Conservation (phyloP, 371 early-diverging fungal species). For the Rhizopus sp. region DNA sequence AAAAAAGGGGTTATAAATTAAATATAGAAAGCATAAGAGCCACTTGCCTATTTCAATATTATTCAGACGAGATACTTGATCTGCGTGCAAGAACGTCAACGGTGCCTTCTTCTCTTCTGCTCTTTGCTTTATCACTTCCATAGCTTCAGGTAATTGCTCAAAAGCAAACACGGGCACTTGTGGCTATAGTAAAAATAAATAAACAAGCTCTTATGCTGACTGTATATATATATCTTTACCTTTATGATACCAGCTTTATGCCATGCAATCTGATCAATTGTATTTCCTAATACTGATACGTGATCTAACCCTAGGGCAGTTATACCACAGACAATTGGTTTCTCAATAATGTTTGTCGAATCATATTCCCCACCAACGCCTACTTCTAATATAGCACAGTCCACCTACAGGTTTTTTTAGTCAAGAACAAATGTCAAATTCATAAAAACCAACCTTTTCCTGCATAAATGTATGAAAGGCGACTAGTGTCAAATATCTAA, state of each 20-base stretch:
- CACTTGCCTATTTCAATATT: constrained; percentile 23
- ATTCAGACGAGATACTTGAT: constrained; percentile 17
- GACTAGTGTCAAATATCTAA: constrained; percentile 87
- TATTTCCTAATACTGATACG: constrained; percentile 70
- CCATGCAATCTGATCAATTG: constrained; percentile 86
- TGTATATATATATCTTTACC: constrained; percentile 20
- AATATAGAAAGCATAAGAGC: background rate
- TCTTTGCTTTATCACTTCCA: constrained; percentile 67
- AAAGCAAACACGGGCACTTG: constrained; percentile 72
- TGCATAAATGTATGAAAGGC: constrained; percentile 86
- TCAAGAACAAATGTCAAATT: constrained; percentile 13
- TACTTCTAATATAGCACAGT: constrained; percentile 81
- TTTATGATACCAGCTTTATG: constrained; percentile 95
- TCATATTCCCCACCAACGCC: constrained; percentile 89
- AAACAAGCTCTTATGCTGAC: background rate
- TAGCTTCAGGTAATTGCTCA: constrained; percentile 71
- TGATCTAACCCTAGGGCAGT: constrained; percentile 85
- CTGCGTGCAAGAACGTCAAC: constrained; percentile 21
- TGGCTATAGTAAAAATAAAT: constrained; percentile 26
- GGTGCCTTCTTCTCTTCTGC: constrained; percentile 66
- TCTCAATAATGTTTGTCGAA: constrained; percentile 76
- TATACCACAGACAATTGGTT: constrained; percentile 80
- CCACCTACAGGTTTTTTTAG: constrained; percentile 42
- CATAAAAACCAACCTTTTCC: constrained; percentile 57
- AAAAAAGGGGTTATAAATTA: no score